Conservation (phyloP, 2,329 filamentous ascomycete species). For the Fusarium sp. region DNA sequence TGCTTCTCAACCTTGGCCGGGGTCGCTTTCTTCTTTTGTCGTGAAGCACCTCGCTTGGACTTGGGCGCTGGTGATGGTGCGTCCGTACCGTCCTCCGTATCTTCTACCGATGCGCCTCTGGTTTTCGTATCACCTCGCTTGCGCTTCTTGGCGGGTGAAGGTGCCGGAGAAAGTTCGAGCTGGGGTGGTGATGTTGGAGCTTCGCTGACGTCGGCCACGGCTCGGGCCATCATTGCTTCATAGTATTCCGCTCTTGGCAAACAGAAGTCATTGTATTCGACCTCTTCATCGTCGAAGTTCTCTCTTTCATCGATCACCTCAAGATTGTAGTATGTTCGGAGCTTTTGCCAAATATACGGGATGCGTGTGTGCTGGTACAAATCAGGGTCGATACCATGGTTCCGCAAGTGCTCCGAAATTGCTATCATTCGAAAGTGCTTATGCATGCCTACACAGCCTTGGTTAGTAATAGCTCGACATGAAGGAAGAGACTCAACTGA, state of each 20-base stretch:
- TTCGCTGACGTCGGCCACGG: constrained; percentile 58
- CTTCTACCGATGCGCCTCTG: constrained; percentile 58
- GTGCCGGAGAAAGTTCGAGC: constrained; percentile 53
- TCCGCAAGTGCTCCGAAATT: constrained; percentile 81
- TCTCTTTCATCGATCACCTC: constrained; percentile 87
- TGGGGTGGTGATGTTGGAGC: constrained; percentile 59
- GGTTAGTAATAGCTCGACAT: constrained; percentile 17
- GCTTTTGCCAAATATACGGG: constrained; percentile 90
- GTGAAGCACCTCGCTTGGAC: constrained; percentile 54
- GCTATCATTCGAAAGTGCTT: constrained; percentile 94
- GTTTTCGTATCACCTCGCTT: constrained; percentile 56
- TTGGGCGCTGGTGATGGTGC: constrained; percentile 49
- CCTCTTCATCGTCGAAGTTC: constrained; percentile 69
- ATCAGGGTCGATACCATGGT: constrained; percentile 80
- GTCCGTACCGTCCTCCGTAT: constrained; percentile 59
- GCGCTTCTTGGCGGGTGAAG: constrained; percentile 54
- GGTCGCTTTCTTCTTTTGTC: constrained; percentile 57
- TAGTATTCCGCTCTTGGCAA: constrained; percentile 63
- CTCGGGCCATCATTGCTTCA: constrained; percentile 59
- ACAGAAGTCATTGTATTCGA: constrained; percentile 73
- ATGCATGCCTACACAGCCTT: constrained; percentile 75
- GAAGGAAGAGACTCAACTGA: constrained; percentile 48
- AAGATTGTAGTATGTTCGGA: constrained; percentile 85
- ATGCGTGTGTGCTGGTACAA: constrained; percentile 83
- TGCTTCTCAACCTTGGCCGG: constrained; percentile 53